Percentiles rank a stretch among this genome's conserved stretches.
Conservation (phyloP, 371 early-diverging fungal species). For the Coemansia sp. region DNA sequence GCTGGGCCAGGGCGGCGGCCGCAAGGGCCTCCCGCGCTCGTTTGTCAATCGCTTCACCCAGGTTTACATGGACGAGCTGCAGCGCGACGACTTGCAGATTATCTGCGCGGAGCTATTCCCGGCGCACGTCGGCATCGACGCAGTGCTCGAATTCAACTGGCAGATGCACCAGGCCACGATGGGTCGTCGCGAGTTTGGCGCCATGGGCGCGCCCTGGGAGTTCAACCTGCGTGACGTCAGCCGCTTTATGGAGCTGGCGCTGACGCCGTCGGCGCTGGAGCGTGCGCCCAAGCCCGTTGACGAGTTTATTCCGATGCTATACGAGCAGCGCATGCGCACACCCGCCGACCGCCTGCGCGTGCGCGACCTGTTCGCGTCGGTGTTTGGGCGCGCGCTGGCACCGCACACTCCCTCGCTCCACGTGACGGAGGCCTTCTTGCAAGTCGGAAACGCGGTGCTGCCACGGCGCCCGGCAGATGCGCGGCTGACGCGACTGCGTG, state of each 20-base stretch:
- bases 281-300: slow-evolving; percentile 45
- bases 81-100: slow-evolving; percentile 71
- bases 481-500: slow-evolving; percentile 17
- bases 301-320: slow-evolving; percentile 77
- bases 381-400: slow-evolving; percentile 55
- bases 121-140: slow-evolving; percentile 55
- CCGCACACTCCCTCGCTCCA: slow-evolving; percentile 35
- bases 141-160: slow-evolving; percentile 88
- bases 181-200: slow-evolving; percentile 76
- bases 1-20: slow-evolving; percentile 93
- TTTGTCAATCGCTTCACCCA: slow-evolving; percentile 98
- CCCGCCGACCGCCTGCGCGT: slow-evolving; percentile 73
- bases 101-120: slow-evolving; percentile 71
- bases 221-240: slow-evolving; percentile 96
- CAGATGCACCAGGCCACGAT: slow-evolving; percentile 83
- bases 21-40: slow-evolving; percentile 98
- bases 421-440: slow-evolving; percentile 49
- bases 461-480: slow-evolving; percentile 46
- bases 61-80: slow-evolving; percentile 87
- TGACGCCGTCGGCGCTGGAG: slow-evolving; percentile 37
- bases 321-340: slow-evolving; percentile 87
- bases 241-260: slow-evolving; percentile 81
- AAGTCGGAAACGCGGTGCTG: slow-evolving; percentile 71
- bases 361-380: slow-evolving; percentile 61
- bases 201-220: slow-evolving; percentile 95